Evolutionary conservation across 2,329 filamentous ascomycete species (phyloP).

Genomic region (Zopfia rhizophila): DNA sequence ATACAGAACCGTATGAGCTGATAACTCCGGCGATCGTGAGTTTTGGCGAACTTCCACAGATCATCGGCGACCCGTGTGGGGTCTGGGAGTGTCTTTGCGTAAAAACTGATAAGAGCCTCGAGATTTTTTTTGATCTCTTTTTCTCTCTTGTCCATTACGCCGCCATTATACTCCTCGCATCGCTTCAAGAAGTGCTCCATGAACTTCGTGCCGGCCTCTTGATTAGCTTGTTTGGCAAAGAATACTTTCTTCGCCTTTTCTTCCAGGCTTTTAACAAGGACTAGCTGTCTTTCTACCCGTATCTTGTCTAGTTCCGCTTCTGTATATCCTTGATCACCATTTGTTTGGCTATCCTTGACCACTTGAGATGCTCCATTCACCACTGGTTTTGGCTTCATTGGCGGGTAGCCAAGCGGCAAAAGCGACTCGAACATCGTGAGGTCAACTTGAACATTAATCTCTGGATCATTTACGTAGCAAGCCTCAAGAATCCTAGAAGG

Average conservation of each 20-base stretch:
- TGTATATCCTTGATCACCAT: constrained; percentile 54
- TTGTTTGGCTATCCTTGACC: constrained; percentile 66
- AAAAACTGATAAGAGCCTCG: constrained; percentile 75
- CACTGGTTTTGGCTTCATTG: constrained; percentile 66
- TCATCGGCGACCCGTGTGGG: constrained; percentile 76
- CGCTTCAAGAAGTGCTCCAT: constrained; percentile 80
- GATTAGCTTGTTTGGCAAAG: constrained; percentile 83
- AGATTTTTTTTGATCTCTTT: constrained; percentile 76
- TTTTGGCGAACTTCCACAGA: constrained; percentile 88
- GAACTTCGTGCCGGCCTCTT: constrained; percentile 77
- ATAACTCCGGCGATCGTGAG: constrained; percentile 89
- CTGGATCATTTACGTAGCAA: constrained; percentile 88
- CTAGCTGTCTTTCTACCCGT: constrained; percentile 83
- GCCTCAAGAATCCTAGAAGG: constrained; percentile 87
- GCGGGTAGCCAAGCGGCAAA: constrained; percentile 88
- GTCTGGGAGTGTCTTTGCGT: constrained; percentile 82
- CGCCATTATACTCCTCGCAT: constrained; percentile 92
- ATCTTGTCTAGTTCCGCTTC: constrained; percentile 76
- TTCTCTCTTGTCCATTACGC: constrained; percentile 76
- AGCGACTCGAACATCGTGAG: constrained; percentile 87
- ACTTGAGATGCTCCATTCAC: constrained; percentile 68
- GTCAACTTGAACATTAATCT: constrained; percentile 86
- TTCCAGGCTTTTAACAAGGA: constrained; percentile 83
- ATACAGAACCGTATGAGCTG: constrained; percentile 89
- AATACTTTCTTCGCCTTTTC: constrained; percentile 84